Conservation (phyloP, 2,329 filamentous ascomycete genomes). For the Trichophyton equinum region DNA sequence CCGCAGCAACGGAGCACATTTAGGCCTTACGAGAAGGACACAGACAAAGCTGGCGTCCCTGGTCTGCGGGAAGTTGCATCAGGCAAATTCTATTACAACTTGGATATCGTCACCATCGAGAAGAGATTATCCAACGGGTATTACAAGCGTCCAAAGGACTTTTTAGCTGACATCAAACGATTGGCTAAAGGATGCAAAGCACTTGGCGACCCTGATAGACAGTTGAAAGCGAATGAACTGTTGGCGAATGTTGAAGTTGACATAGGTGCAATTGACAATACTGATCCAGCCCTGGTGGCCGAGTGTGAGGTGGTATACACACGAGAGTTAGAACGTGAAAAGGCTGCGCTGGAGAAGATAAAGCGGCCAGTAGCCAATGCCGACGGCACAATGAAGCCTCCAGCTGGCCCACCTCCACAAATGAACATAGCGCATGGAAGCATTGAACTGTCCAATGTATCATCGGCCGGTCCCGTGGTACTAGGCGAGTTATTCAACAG, state of each 20-base stretch:
- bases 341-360: constrained; percentile 47
- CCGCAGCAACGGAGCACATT: constrained; percentile 45
- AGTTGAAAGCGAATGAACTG: constrained; percentile 81
- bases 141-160: constrained; percentile 83
- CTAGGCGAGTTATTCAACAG: constrained; percentile 55
- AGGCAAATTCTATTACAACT: constrained; percentile 85
- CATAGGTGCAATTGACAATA: constrained; percentile 60
- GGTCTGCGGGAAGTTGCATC: constrained; percentile 64
- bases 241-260: constrained; percentile 90
- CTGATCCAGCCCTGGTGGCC: constrained; percentile 47
- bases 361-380: constrained; percentile 28
- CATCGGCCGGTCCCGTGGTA: constrained; percentile 40
- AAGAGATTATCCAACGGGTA: constrained; percentile 94
- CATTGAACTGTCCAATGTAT: constrained; percentile 37
- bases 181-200: constrained; percentile 77
- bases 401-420: constrained; percentile 28
- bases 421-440: constrained; percentile 41
- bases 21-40: constrained; percentile 66
- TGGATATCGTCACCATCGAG: constrained; percentile 86
- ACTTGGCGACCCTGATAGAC: constrained; percentile 68
- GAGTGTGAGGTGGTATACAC: constrained; percentile 75
- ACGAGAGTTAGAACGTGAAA: constrained; percentile 57
- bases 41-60: constrained; percentile 64
- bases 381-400: constrained; percentile 34
- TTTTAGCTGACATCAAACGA: constrained; percentile 72